Percentiles rank a stretch among this genome's conserved stretches.
These are phyloP conservation scores for Amoebophrya sp. DNA, from an alignment of 169 alveolate genomes.

Conservation along the genomic window DNA sequence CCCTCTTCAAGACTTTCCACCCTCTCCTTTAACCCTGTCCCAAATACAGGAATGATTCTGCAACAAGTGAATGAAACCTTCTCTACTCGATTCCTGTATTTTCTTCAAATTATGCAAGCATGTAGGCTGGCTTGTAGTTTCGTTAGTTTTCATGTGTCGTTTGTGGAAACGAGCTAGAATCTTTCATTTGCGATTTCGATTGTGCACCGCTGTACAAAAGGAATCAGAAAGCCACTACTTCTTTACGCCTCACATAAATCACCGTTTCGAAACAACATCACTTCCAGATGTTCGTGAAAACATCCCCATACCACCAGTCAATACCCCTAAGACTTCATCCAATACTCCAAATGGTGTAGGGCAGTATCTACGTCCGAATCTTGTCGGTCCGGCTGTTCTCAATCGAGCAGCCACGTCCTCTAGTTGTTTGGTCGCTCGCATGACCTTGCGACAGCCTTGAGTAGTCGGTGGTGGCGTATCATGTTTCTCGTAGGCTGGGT, in stretches of 20 bases:
- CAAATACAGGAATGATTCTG: no score
- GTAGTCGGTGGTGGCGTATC: neutral
- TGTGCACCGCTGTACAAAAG: no score
- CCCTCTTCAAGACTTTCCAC: no score
- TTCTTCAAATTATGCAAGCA: no score
- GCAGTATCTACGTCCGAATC: neutral
- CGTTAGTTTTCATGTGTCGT: no score
- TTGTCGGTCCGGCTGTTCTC: neutral
- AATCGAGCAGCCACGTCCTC: neutral
- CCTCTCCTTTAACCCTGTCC: no score
- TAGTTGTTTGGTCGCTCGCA: neutral
- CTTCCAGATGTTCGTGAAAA: neutral
- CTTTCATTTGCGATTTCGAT: neutral
- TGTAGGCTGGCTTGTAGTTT: no score
- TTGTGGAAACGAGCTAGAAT: neutral
- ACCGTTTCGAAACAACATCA: neutral
- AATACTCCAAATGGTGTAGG: neutral
- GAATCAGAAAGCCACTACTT: no score
- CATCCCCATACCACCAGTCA: neutral
- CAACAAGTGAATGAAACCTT: no score
- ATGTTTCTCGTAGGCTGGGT: no score
- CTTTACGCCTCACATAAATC: neutral
- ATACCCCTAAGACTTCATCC: neutral
- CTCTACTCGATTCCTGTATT: no score
- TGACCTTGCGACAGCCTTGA: neutral